phyloP scores from a whole-genome alignment of 768 basidiomycete species.

The Xerocomellus dryophilus region DNA sequence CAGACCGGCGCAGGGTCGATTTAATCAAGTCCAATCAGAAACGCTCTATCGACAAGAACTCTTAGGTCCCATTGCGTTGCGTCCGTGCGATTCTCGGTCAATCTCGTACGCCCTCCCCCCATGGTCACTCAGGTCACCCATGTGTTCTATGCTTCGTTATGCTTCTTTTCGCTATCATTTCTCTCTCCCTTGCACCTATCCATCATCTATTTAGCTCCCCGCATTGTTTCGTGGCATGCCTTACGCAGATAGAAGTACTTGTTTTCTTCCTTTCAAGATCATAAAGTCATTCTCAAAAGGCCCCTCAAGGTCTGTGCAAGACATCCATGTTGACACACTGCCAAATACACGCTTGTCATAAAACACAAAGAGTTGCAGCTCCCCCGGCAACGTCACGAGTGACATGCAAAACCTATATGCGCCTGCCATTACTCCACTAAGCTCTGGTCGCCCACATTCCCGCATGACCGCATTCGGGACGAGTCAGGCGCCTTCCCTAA shows the following conservation, averaged over 20 bases:
- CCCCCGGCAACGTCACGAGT: too few species aligned
- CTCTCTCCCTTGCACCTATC: constrained; percentile 16
- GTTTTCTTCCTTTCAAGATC: background rate
- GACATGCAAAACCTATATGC: too few species aligned
- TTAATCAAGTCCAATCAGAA: constrained; percentile 27
- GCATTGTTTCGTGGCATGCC: constrained; percentile 20
- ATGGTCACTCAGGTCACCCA: constrained; percentile 2
- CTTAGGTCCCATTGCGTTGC: constrained; percentile 15
- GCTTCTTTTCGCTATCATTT: constrained; percentile 22
- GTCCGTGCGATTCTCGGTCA: constrained; percentile 10
- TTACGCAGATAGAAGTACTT: constrained; percentile 27
- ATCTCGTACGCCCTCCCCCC: background rate
- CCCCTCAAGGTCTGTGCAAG: too few species aligned
- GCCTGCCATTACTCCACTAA: too few species aligned
- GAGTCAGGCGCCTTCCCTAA: too few species aligned
- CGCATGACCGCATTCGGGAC: too few species aligned
- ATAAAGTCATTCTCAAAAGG: constrained; percentile 13
- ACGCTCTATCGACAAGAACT: constrained; percentile 27
- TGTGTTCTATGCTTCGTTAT: constrained; percentile 23
- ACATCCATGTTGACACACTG: too few species aligned
- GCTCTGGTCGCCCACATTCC: too few species aligned
- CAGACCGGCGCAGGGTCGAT: constrained; percentile 23
- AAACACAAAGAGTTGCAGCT: too few species aligned
- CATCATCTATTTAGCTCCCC: constrained; percentile 29
- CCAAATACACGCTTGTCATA: too few species aligned